Evolutionary conservation across 257 asterid genomes (phyloP).

Genomic region (Solanum phureja): DNA sequence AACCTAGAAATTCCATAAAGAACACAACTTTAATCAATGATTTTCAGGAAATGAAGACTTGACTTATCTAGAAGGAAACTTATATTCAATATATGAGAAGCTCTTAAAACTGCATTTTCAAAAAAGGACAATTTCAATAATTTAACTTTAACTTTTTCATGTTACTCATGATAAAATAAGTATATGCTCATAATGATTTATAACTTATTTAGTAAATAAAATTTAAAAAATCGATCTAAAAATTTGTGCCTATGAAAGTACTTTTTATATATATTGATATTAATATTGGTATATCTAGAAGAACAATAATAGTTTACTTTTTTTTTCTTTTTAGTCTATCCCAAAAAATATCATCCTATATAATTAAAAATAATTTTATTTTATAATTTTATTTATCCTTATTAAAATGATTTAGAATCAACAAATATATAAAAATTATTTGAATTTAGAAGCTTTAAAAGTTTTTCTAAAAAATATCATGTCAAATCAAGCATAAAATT

Average conservation of each 20-base stretch:
- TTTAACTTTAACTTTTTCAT: no score
- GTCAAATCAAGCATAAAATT: not conserved
- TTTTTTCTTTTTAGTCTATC: not conserved
- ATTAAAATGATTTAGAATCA: no score
- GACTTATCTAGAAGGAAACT: not conserved
- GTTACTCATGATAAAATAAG: not conserved
- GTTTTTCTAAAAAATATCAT: no score
- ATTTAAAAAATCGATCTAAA: not conserved
- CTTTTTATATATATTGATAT: not conserved
- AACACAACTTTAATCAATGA: not conserved
- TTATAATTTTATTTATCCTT: no score
- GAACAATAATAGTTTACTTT: no score
- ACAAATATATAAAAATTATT: no score
- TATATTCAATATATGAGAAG: not conserved
- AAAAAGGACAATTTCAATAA: not conserved
- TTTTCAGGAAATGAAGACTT: not conserved
- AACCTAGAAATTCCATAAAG: not conserved
- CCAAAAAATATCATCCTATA: not conserved
- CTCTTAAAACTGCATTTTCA: not conserved
- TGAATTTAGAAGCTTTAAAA: no score
- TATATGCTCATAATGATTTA: not conserved
- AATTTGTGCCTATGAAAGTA: not conserved
- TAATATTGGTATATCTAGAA: not conserved
- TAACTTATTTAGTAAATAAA: no score
- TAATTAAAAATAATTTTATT: no score